A percentile compares a stretch with the other conserved stretches of the same genome.
Evolutionary conservation across 1,284 basidiomycete genomes (phyloP).

Genomic region (Cryptococcus sp.): DNA sequence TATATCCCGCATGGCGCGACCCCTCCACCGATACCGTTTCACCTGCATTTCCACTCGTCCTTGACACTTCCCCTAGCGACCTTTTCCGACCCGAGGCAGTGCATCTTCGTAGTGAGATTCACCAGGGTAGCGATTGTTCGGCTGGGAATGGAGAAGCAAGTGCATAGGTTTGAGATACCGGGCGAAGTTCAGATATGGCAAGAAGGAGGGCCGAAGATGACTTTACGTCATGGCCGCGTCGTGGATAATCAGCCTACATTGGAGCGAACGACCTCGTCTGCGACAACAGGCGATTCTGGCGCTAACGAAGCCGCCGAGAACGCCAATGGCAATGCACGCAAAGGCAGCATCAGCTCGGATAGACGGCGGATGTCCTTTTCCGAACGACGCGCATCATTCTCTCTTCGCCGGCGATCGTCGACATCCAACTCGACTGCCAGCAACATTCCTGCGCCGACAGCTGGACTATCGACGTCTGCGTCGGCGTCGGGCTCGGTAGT

Average conservation of each 20-base stretch:
- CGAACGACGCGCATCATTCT: conserved; percentile 10
- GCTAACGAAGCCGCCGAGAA: not conserved
- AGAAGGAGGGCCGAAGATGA: conserved; percentile 30
- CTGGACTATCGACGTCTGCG: not conserved
- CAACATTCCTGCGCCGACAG: not conserved
- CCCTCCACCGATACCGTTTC: conserved; percentile 38
- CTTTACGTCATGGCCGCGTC: conserved; percentile 13
- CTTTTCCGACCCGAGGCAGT: conserved; percentile 34
- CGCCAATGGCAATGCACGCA: not conserved
- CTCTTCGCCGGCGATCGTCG: conserved; percentile 15
- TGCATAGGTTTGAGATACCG: conserved; percentile 35
- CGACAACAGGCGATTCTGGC: not conserved
- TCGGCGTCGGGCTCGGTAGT: conserved; percentile 8
- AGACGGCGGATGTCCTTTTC: conserved; percentile 4
- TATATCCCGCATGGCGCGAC: conserved; percentile 20
- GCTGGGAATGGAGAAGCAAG: conserved; percentile 33
- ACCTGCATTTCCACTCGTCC: conserved; percentile 40
- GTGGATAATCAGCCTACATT: not conserved
- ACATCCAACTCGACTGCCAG: not conserved
- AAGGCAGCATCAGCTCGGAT: not conserved
- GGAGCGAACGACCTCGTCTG: not conserved
- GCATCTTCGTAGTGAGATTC: conserved; percentile 33
- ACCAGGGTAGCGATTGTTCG: conserved; percentile 36
- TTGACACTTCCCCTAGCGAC: conserved; percentile 28
- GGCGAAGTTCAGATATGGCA: conserved; percentile 38